phyloP scores from a whole-genome alignment of 1,139 yeast genomes.

The Arxiozyma slooffiae region DNA sequence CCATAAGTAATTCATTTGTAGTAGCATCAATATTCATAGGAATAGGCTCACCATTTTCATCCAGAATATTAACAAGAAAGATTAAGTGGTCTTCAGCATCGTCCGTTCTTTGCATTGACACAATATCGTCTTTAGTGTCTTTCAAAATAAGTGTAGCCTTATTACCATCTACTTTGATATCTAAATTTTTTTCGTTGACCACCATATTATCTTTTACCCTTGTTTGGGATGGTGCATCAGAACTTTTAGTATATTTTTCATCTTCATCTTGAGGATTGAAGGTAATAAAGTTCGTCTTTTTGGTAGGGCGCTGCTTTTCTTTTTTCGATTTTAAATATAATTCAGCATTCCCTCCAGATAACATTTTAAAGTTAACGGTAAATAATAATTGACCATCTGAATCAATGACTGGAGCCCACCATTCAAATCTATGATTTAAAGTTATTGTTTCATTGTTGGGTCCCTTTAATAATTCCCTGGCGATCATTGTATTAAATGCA shows the following conservation, averaged over 20 bases:
- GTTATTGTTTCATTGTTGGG: conserved; percentile 13
- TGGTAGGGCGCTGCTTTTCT: background rate
- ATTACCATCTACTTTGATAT: background rate
- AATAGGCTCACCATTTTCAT: background rate
- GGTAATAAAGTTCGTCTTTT: too few species aligned
- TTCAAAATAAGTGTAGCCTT: background rate
- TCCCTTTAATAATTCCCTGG: conserved; percentile 11
- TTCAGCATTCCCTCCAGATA: background rate
- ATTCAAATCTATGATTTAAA: conserved; percentile 15
- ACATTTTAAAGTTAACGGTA: background rate
- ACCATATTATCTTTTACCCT: background rate
- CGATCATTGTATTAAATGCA: conserved; percentile 16
- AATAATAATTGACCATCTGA: conserved; percentile 10
- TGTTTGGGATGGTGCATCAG: background rate
- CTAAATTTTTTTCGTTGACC: background rate
- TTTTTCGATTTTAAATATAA: background rate
- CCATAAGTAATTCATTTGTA: background rate
- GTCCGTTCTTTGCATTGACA: background rate
- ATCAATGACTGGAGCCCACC: conserved; percentile 22
- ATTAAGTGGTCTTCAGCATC: background rate
- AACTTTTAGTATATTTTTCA: background rate
- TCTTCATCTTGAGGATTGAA: background rate
- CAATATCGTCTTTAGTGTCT: background rate
- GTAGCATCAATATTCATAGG: background rate
- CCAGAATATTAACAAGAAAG: background rate